Evolutionary conservation across 2,329 filamentous ascomycete species (phyloP).

Genomic region (Fusarium protoensiforme): DNA sequence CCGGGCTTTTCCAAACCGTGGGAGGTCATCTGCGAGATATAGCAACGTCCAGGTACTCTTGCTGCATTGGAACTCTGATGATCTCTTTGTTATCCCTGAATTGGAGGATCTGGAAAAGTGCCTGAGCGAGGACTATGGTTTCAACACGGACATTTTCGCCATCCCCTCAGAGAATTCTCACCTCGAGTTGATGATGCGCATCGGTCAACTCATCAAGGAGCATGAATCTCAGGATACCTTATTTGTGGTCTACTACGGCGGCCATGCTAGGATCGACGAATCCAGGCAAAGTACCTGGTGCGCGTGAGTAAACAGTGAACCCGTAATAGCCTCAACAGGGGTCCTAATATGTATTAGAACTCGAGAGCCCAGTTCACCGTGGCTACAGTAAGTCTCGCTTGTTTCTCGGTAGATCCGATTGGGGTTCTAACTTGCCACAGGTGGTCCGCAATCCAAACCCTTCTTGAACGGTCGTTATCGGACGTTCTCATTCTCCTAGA

Average conservation of each 20-base stretch:
- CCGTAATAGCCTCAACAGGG: neutral
- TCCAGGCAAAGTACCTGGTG: conserved; percentile 71
- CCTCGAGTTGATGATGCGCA: conserved; percentile 66
- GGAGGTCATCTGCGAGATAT: conserved; percentile 64
- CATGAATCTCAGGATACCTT: conserved; percentile 66
- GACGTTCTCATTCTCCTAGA: conserved; percentile 69
- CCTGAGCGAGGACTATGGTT: conserved; percentile 65
- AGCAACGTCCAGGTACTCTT: conserved; percentile 65
- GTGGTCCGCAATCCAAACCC: conserved; percentile 70
- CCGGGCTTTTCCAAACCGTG: conserved; percentile 67
- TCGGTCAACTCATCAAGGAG: conserved; percentile 67
- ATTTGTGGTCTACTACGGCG: conserved; percentile 69
- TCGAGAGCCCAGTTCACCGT: conserved; percentile 62
- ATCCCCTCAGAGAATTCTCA: conserved; percentile 70
- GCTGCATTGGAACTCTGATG: conserved; percentile 68
- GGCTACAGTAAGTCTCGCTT: conserved; percentile 60
- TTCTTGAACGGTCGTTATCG: conserved; percentile 66
- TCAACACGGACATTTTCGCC: conserved; percentile 66
- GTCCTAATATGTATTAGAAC: conserved; percentile 51
- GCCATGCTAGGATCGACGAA: conserved; percentile 69
- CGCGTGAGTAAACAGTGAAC: conserved; percentile 55
- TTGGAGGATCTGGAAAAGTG: conserved; percentile 67
- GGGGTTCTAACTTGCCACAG: conserved; percentile 41
- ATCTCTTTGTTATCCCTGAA: conserved; percentile 68
- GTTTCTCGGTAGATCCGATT: neutral